Evolutionary conservation across 805 yeast species (phyloP), one percentile per base, ranked within the genome.

Genomic region (Schwanniomyces yamadae): DNA sequence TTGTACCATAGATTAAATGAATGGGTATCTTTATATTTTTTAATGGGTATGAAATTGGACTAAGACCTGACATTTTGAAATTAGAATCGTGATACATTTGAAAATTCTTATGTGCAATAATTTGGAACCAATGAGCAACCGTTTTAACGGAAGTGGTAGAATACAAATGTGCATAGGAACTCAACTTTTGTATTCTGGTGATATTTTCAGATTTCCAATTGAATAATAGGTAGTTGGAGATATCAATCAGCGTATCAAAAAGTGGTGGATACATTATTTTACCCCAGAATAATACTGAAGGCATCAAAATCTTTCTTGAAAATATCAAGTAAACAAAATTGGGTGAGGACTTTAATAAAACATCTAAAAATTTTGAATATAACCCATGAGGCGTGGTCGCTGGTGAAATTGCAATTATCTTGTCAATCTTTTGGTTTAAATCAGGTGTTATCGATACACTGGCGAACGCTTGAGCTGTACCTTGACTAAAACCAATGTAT

Each of bases 101-200:
- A 58, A 91, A 90, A 31, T 76, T 73, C 30, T 77, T 77, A 5
- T 84, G 71, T 34, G 82, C 71, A 42, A 91, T 85, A 35, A 91
- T 90, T 61, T 88, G 96, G 52, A 88, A 87, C 96, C 96, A 88
- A 60, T 88, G 96, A n/a, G 89, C 97, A 29, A 88, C 89, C 7
- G 85, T 77, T 59, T 90, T 91, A 17, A 90, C 98, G 2, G 90
- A 80, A 0, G 98, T 88, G 15, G 95, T 84, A 2, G 96, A 85
- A 62, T 90, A 91, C 36, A 91, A 67, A 57, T 93, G 97, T 12
- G 87, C 78, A 59, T 87, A 91, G 11, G 86, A 75, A n/a, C 85
- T 73, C 31, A 79, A 63, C 54, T 90, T 91, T 59, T 90, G 96
- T 26, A 77, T 61, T 40, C 73, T 68, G 22, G 78, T 63, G 45